phyloP scores from a whole-genome alignment of 257 asterid genomes.

The Solanum corneliomulleri region DNA sequence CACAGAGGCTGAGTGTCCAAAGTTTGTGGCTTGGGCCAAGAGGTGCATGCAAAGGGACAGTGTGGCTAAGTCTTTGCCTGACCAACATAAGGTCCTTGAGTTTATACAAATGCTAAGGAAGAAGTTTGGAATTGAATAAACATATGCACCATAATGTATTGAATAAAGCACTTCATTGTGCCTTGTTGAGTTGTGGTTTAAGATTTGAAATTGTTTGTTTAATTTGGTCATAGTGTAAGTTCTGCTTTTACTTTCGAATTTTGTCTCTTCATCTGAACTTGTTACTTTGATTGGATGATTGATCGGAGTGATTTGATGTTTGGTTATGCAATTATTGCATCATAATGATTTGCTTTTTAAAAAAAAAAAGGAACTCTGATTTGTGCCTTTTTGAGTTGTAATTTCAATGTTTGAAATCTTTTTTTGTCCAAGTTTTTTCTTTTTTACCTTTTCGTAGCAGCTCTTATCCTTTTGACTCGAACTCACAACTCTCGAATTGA shows the following conservation, averaged over 20 bases:
- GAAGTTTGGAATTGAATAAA: background rate
- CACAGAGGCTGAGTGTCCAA: constrained; percentile 28
- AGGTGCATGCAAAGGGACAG: constrained; percentile 26
- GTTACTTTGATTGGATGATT: too few species aligned
- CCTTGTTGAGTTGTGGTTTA: background rate
- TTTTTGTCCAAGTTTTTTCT: too few species aligned
- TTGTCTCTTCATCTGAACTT: too few species aligned
- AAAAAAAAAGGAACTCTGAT: background rate
- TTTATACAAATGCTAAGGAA: background rate
- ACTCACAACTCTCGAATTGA: too few species aligned
- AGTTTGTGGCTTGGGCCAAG: constrained; percentile 26
- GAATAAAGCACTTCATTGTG: background rate
- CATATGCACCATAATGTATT: background rate
- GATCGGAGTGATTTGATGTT: background rate
- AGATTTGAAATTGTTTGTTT: background rate
- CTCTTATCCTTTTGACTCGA: too few species aligned
- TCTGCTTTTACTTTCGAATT: too few species aligned
- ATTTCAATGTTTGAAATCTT: background rate
- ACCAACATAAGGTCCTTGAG: constrained; percentile 10
- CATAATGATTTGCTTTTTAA: background rate
- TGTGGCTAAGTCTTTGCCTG: constrained; percentile 24
- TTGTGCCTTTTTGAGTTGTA: background rate
- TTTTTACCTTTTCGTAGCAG: too few species aligned
- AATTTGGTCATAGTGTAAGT: too few species aligned
- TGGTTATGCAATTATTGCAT: background rate